phyloP scores from a whole-genome alignment of 2,329 filamentous ascomycete species.

The Fonsecaea multimorphosa region DNA sequence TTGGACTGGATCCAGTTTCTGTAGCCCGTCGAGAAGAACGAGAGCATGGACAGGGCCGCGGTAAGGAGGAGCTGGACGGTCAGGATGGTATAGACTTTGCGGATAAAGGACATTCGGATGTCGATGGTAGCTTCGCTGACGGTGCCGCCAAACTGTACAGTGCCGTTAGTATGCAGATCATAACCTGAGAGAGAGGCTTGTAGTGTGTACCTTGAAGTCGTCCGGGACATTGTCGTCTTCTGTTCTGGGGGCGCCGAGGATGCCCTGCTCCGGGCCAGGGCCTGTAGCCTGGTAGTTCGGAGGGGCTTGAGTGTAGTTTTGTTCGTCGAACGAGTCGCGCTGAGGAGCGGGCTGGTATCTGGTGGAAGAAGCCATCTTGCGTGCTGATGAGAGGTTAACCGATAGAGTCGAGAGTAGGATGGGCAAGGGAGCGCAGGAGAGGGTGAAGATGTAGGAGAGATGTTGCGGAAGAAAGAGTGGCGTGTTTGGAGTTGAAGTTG shows the following conservation, averaged over 20 bases:
- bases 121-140: constrained; percentile 93
- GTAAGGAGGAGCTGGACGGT: constrained; percentile 93
- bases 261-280: constrained; percentile 64
- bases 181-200: constrained; percentile 16
- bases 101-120: constrained; percentile 94
- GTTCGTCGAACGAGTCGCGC: constrained; percentile 81
- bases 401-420: neutral
- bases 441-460: neutral
- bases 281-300: constrained; percentile 76
- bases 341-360: constrained; percentile 85
- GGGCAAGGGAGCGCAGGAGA: constrained; percentile 1
- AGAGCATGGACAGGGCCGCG: constrained; percentile 77
- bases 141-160: constrained; percentile 80
- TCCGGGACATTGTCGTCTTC: constrained; percentile 93
- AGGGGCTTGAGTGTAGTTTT: constrained; percentile 74
- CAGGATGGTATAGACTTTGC: constrained; percentile 97
- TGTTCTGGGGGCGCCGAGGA: constrained; percentile 61
- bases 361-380: constrained; percentile 48
- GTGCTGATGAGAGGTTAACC: neutral
- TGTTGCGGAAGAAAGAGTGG: constrained; percentile 3
- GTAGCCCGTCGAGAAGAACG: constrained; percentile 82
- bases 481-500: constrained; percentile 7
- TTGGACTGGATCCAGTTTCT: constrained; percentile 85
- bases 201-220: constrained; percentile 80
- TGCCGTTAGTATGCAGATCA: constrained; percentile 8